Conservation (phyloP, 805 yeast species). For the Candida sanyiensis region DNA sequence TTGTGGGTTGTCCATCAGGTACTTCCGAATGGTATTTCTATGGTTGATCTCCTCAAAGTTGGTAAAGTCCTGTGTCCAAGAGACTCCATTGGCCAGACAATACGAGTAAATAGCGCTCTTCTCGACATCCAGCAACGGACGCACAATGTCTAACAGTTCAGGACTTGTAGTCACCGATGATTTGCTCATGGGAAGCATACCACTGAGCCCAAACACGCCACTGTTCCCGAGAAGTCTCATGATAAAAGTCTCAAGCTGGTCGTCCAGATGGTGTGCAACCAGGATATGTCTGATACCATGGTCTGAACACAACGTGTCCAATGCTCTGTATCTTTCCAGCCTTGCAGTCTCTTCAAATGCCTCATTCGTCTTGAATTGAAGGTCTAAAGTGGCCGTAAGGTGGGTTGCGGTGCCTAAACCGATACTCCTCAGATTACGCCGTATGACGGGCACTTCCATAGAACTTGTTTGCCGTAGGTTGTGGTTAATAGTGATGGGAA, state of each 20-base stretch:
- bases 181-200: conserved; percentile 35
- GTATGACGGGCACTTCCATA: conserved; percentile 23
- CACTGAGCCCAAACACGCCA: conserved; percentile 52
- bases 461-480: conserved; percentile 36
- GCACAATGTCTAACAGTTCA: conserved; percentile 25
- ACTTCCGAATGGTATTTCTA: conserved; percentile 50
- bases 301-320: conserved; percentile 37
- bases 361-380: conserved; percentile 14
- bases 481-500: conserved; percentile 67
- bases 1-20: conserved; percentile 15
- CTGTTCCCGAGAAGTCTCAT: conserved; percentile 45
- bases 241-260: conserved; percentile 65
- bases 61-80: conserved; percentile 70
- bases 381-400: conserved; percentile 26
- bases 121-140: conserved; percentile 48
- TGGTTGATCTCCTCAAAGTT: conserved; percentile 47
- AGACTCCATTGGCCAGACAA: conserved; percentile 35
- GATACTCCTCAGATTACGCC: conserved; percentile 13
- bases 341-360: conserved; percentile 61
- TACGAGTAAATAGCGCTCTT: conserved; percentile 43
- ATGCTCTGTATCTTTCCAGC: conserved; percentile 39
- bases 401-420: conserved; percentile 23
- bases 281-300: conserved; percentile 35
- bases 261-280: conserved; percentile 67
- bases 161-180: conserved; percentile 16